Evolutionary conservation across 2,329 filamentous ascomycete species (phyloP).

Genomic region (Magnaporthiopsis poae): DNA sequence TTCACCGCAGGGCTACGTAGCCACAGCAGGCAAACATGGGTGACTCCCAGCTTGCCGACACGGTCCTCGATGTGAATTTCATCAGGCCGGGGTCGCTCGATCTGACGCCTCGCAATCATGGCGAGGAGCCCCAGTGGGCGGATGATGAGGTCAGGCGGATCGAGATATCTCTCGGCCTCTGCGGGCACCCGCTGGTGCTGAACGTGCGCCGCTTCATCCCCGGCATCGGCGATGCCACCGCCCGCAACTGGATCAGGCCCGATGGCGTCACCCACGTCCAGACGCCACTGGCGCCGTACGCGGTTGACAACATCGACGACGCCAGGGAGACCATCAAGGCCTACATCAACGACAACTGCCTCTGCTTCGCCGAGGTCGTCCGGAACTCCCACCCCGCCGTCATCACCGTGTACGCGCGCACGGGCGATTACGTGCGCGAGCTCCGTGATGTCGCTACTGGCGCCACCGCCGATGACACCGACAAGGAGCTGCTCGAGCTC

Average conservation of each 20-base stretch:
- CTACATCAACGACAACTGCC: neutral
- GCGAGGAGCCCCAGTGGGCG: neutral
- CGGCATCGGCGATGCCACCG: neutral
- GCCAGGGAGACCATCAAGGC: neutral
- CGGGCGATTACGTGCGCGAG: neutral
- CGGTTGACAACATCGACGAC: neutral
- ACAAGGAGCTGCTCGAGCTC: neutral
- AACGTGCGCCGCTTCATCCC: slow-evolving; percentile 1
- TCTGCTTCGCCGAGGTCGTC: neutral
- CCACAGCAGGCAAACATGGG: neutral
- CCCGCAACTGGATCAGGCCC: neutral
- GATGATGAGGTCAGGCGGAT: neutral
- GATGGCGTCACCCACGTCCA: neutral
- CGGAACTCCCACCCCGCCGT: neutral
- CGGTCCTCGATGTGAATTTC: slow-evolving; percentile 4
- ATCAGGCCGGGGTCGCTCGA: slow-evolving; percentile 3
- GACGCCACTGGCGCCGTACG: neutral
- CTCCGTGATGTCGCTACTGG: neutral
- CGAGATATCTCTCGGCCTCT: slow-evolving; percentile 2
- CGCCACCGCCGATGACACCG: no score
- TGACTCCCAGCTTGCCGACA: neutral
- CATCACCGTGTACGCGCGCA: neutral
- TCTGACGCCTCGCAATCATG: neutral
- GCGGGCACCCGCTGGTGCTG: neutral
- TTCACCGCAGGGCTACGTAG: neutral